Evolutionary conservation across 768 basidiomycete species (phyloP).

Genomic region (Rhizopogon rudus): DNA sequence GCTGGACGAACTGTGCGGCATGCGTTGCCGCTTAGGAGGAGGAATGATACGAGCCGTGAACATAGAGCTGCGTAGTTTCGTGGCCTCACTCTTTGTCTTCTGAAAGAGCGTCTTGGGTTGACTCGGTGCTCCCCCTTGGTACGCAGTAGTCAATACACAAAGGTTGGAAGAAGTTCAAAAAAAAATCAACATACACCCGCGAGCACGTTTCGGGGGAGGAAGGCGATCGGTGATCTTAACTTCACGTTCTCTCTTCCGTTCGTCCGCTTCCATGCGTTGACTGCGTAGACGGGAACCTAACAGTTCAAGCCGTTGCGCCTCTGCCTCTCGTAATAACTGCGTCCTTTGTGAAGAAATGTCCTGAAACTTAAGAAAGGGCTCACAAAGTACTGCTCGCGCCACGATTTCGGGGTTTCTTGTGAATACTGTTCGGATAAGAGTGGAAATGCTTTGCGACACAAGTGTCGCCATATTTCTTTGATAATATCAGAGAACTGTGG

Average conservation of each 20-base stretch:
- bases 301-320: slow-evolving; percentile 62
- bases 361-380: slow-evolving; percentile 18
- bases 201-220: slow-evolving; percentile 61
- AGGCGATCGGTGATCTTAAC: slow-evolving; percentile 70
- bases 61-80: slow-evolving; percentile 58
- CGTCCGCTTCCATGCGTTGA: slow-evolving; percentile 64
- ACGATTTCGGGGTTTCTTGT: slow-evolving; percentile 48
- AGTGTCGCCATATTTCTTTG: slow-evolving; percentile 60
- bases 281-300: slow-evolving; percentile 56
- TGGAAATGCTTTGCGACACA: slow-evolving; percentile 60
- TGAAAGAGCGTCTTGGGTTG: slow-evolving; percentile 70
- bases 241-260: slow-evolving; percentile 72
- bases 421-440: slow-evolving; percentile 45
- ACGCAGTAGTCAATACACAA: slow-evolving; percentile 6
- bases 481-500: slow-evolving; percentile 1
- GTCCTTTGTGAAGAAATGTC: slow-evolving; percentile 6
- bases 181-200: slow-evolving; percentile 13
- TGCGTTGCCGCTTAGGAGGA: slow-evolving; percentile 44
- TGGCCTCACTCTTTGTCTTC: slow-evolving; percentile 69
- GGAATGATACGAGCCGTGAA: slow-evolving; percentile 49
- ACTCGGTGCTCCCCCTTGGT: slow-evolving; percentile 32
- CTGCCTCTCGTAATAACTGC: slow-evolving; percentile 53
- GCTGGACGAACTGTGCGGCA: slow-evolving; percentile 30
- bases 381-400: slow-evolving; percentile 70
- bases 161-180: slow-evolving; percentile 1